phyloP scores from a whole-genome alignment of 352 stramenopile species.

The Globisporangium viniferum region DNA sequence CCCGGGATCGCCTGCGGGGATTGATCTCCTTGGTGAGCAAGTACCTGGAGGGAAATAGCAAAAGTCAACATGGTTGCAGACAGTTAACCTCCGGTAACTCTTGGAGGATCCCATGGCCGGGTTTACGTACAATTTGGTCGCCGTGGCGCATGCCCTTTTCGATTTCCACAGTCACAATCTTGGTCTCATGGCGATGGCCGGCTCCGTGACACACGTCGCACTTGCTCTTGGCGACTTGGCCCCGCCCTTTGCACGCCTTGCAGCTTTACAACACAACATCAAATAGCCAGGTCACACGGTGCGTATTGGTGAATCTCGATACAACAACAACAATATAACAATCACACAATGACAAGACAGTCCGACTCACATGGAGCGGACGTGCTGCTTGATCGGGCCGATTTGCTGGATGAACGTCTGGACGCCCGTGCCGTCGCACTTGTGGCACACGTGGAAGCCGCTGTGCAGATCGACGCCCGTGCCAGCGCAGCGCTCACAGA shows the following conservation, averaged over 20 bases:
- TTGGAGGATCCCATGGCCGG: not conserved
- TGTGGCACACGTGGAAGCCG: slow-evolving; percentile 42
- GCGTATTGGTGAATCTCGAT: not conserved
- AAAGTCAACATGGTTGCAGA: not conserved
- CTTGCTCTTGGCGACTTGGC: slow-evolving; percentile 34
- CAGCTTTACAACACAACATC: slow-evolving; percentile 18
- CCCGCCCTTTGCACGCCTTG: slow-evolving; percentile 32
- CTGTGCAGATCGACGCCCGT: slow-evolving; percentile 29
- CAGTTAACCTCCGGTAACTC: not conserved
- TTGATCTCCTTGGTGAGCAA: slow-evolving; percentile 24
- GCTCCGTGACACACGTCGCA: slow-evolving; percentile 32
- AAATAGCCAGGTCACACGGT: not conserved
- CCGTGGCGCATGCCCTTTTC: slow-evolving; percentile 32
- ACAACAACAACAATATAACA: slow-evolving; percentile 1
- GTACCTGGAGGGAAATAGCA: slow-evolving; percentile 2
- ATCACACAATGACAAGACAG: not conserved
- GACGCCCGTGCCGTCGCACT: slow-evolving; percentile 33
- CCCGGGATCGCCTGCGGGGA: slow-evolving; percentile 20
- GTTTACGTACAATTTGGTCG: slow-evolving; percentile 24
- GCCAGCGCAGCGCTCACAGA: slow-evolving; percentile 41
- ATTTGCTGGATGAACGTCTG: slow-evolving; percentile 36
- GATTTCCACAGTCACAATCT: slow-evolving; percentile 24
- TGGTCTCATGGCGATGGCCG: slow-evolving; percentile 22
- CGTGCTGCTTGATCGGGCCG: slow-evolving; percentile 36
- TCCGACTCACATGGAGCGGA: slow-evolving; percentile 28